phyloP scores from a whole-genome alignment of 2,329 filamentous ascomycete genomes.

The Exophiala calicioides region DNA sequence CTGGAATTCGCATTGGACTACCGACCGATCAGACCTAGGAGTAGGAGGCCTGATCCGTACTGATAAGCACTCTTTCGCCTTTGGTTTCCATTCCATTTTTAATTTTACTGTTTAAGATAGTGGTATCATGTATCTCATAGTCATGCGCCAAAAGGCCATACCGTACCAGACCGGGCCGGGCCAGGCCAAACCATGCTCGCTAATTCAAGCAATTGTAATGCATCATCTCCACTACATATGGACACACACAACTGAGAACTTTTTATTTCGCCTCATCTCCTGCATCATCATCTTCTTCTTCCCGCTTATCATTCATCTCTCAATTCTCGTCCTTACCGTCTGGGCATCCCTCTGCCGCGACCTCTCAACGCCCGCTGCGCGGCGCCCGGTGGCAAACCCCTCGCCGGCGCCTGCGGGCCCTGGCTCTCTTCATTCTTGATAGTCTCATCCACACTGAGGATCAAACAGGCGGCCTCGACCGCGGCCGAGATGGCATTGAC shows the following conservation, averaged over 20 bases:
- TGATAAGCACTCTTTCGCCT: too few relatives aligned
- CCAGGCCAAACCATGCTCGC: constrained; percentile 2
- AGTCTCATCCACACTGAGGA: constrained; percentile 95
- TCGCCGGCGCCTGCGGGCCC: constrained; percentile 75
- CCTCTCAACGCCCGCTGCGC: constrained; percentile 85
- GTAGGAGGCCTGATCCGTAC: too few relatives aligned
- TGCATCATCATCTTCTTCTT: background rate
- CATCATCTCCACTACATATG: background rate
- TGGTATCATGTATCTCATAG: background rate
- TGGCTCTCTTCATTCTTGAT: constrained; percentile 96
- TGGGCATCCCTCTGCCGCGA: constrained; percentile 84
- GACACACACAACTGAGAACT: background rate
- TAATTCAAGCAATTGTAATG: background rate
- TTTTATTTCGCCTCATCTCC: background rate
- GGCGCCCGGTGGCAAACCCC: constrained; percentile 74
- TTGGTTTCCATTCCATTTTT: background rate
- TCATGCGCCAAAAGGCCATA: background rate
- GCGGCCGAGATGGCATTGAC: constrained; percentile 95
- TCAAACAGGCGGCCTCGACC: constrained; percentile 91
- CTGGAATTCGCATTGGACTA: too few relatives aligned
- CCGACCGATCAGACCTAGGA: too few relatives aligned
- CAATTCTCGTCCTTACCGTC: constrained; percentile 60
- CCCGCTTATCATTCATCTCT: background rate
- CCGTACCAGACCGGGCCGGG: background rate
- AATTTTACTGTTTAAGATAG: background rate